Base-by-base conservation (phyloP, 2,329 filamentous ascomycete species). In the Venturia asperata region DNA sequence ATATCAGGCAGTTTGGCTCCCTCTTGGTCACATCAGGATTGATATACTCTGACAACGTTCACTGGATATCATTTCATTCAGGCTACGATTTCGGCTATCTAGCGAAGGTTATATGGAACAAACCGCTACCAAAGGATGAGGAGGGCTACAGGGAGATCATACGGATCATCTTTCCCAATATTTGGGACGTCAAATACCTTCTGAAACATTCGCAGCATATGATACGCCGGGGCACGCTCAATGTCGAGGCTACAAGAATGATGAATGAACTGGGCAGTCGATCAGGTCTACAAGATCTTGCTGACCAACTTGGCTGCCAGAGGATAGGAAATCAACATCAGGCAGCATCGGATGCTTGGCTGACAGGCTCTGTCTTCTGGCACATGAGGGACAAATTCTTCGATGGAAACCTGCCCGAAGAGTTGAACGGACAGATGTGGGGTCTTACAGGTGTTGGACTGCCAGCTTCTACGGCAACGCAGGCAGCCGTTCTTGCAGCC, bases 31-130 rank as follows among this genome's bases (percentile, higher is more conserved):
- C 90, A 61, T 97, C 94, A 1, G 94, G 94, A 10, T 83, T 99
- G 58, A 91, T 95, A 15, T 88, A 94, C 71, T 86, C 90, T 69
- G 87, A 94, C 47, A 87, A 95, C 66, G 90, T 97, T 65, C 88
- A 91, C 74, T 99, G 94, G 94, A 90, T 99, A 68, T 96, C 91
- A 4, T 97, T 97, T 78, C 94, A 99, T 76, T 94, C 91, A 37
- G 94, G 93, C 67, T 99, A 99, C 77, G 94, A 99, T 79, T 97
- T 99, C 77, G 94, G 92, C 61, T 97, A 97, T 73, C 82, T 99
- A 60, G 92, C 95, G 73, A 99, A 99, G 78, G 87, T 97, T 66
- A 87, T 99, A 75, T 88, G 90, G 66, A 90, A 90, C 77, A 84
- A 87, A 69, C 86, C 88, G 56, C 82, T 99, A 9, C 94, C 94